Evolutionary conservation across 257 asterid genomes (phyloP).

Genomic region (Plantago ovata): DNA sequence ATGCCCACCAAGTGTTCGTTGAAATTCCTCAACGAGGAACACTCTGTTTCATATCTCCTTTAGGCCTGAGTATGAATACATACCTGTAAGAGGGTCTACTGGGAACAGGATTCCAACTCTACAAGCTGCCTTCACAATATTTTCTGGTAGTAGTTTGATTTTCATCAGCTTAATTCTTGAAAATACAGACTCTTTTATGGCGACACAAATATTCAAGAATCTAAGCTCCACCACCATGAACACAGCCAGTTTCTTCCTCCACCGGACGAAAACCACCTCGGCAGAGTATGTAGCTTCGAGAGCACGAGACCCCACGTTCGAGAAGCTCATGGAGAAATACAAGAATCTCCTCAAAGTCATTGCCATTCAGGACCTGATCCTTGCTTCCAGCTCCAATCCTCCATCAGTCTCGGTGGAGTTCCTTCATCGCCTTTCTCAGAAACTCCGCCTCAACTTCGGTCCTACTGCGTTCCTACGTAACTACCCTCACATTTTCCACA

Average conservation of each 20-base stretch:
- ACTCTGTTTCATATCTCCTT: too few relatives aligned
- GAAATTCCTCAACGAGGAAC: too few relatives aligned
- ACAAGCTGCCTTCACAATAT: neutral
- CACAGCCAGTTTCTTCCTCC: conserved; percentile 22
- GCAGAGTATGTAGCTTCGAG: conserved; percentile 63
- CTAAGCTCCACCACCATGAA: conserved; percentile 10
- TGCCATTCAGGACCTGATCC: conserved; percentile 78
- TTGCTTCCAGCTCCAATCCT: conserved; percentile 41
- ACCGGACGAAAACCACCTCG: conserved; percentile 72
- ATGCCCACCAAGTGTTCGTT: too few relatives aligned
- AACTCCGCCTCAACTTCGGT: conserved; percentile 80
- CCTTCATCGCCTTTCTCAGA: conserved; percentile 81
- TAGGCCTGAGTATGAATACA: too few relatives aligned
- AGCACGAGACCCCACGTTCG: conserved; percentile 82
- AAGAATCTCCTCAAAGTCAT: conserved; percentile 65
- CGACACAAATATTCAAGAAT: conserved; percentile 39
- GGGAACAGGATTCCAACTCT: neutral
- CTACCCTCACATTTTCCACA: conserved; percentile 76
- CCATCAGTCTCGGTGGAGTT: conserved; percentile 67
- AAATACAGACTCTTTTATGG: conserved; percentile 27
- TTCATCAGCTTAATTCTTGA: too few relatives aligned
- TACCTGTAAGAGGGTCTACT: too few relatives aligned
- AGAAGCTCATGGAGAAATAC: conserved; percentile 81
- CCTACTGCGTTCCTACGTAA: conserved; percentile 71
- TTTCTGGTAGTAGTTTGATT: too few relatives aligned